Percentiles rank a stretch among this genome's conserved stretches.
phyloP scores from a whole-genome alignment of 192 early-diverging fungal genomes.

The Tieghemiomyces parasiticus region DNA sequence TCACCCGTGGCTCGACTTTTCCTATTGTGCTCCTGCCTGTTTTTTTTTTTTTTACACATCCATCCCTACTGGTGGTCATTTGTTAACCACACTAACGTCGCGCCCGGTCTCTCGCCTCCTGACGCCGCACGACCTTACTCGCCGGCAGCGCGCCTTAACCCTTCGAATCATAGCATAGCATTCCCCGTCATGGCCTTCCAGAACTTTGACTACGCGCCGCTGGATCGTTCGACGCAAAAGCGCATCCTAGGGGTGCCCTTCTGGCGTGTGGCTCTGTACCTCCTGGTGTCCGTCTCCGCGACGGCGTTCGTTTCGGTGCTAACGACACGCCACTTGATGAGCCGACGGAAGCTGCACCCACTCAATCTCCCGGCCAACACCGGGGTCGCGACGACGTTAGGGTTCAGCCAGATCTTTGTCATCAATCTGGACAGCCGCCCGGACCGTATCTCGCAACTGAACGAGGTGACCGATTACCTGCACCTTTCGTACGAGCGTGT shows the following conservation, averaged over 20 bases:
- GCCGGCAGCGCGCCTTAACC: too few relatives aligned
- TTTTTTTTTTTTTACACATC: too few relatives aligned
- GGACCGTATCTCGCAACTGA: slow-evolving; percentile 10
- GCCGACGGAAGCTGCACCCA: not conserved
- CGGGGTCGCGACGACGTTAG: not conserved
- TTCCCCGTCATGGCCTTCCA: not conserved
- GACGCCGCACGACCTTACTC: too few relatives aligned
- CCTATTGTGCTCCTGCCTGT: too few relatives aligned
- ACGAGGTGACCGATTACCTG: slow-evolving; percentile 5
- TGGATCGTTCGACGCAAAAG: not conserved
- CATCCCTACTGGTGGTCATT: too few relatives aligned
- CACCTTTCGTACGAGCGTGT: not conserved
- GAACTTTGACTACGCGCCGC: not conserved
- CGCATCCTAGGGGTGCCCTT: not conserved
- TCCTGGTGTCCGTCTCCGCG: not conserved
- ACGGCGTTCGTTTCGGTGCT: too few relatives aligned
- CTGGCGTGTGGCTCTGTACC: not conserved
- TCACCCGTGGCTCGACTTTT: too few relatives aligned
- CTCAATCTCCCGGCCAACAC: not conserved
- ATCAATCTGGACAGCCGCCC: slow-evolving; percentile 12
- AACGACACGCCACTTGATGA: not conserved
- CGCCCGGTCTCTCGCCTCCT: too few relatives aligned
- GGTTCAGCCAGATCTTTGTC: slow-evolving; percentile 15
- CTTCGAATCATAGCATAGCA: too few relatives aligned
- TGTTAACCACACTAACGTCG: too few relatives aligned